Evolutionary conservation across 129 eudicot genomes (phyloP).

Genomic region (Heracleum sosnowskyi): DNA sequence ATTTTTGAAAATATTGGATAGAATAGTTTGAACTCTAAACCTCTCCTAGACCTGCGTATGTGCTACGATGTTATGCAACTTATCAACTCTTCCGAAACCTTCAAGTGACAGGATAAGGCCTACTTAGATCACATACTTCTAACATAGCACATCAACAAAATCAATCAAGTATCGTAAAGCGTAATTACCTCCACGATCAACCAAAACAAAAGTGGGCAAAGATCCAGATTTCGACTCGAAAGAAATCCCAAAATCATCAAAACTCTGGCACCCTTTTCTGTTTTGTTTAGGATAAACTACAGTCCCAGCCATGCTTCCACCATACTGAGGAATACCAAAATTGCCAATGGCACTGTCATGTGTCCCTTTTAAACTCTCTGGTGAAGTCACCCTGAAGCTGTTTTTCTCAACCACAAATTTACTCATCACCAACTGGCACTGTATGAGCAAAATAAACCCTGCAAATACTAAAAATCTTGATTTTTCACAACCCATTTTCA

Average conservation of each 20-base stretch:
- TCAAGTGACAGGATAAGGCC: background rate
- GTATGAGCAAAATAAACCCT: slow-evolving; percentile 34
- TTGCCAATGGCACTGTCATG: slow-evolving; percentile 91
- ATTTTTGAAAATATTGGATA: no score
- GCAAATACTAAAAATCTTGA: slow-evolving; percentile 25
- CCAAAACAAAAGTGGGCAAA: slow-evolving; percentile 68
- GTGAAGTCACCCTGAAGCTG: slow-evolving; percentile 73
- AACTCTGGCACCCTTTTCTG: slow-evolving; percentile 60
- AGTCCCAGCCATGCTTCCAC: slow-evolving; percentile 91
- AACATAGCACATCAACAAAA: background rate
- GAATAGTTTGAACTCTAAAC: background rate
- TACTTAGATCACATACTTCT: background rate
- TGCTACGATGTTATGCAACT: background rate
- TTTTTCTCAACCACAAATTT: slow-evolving; percentile 80
- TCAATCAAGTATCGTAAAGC: background rate
- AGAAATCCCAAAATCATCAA: slow-evolving; percentile 54
- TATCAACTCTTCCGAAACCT: background rate
- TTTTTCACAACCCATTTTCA: slow-evolving; percentile 25
- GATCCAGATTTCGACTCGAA: slow-evolving; percentile 78
- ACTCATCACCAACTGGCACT: slow-evolving; percentile 22
- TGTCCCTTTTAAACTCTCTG: slow-evolving; percentile 61
- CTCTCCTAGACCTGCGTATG: background rate
- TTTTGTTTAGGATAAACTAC: slow-evolving; percentile 83
- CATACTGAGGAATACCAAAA: slow-evolving; percentile 92
- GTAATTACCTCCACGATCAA: slow-evolving; percentile 90